Percentiles rank a stretch among this genome's conserved stretches.
Conservation (phyloP, 2,329 filamentous ascomycete genomes). For the Trichoderma sp. region DNA sequence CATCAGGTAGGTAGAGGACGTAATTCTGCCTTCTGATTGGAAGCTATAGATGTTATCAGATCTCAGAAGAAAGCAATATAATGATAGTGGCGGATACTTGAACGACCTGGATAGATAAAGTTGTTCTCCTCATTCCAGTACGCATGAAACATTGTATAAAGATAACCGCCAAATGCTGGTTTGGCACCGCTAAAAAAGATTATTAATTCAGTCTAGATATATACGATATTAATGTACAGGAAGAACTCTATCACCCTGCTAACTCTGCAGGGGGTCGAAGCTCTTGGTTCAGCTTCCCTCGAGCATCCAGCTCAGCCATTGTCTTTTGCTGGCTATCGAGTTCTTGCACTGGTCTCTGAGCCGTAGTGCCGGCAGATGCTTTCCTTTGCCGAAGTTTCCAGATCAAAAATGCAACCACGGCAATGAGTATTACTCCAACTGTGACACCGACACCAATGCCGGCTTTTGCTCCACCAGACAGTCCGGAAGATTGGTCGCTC, state of each 20-base stretch:
- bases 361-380: too few species aligned
- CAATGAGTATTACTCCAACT: neutral
- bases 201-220: neutral
- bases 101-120: neutral
- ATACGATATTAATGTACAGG: neutral
- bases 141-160: neutral
- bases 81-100: neutral
- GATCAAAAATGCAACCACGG: neutral
- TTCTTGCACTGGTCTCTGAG: neutral
- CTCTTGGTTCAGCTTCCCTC: neutral
- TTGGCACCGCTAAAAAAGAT: neutral
- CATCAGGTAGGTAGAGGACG: neutral
- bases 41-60: neutral
- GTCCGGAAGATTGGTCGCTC: neutral
- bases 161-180: neutral
- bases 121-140: neutral
- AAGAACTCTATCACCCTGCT: neutral
- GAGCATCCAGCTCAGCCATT: neutral
- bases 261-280: neutral
- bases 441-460: neutral
- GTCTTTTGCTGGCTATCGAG: neutral
- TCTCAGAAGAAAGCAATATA: neutral
- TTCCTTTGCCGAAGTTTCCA: slow-evolving; percentile 5
- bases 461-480: neutral
- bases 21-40: neutral